Conservation (phyloP, 2,329 filamentous ascomycete genomes). For the Fusarium lyarnte region DNA sequence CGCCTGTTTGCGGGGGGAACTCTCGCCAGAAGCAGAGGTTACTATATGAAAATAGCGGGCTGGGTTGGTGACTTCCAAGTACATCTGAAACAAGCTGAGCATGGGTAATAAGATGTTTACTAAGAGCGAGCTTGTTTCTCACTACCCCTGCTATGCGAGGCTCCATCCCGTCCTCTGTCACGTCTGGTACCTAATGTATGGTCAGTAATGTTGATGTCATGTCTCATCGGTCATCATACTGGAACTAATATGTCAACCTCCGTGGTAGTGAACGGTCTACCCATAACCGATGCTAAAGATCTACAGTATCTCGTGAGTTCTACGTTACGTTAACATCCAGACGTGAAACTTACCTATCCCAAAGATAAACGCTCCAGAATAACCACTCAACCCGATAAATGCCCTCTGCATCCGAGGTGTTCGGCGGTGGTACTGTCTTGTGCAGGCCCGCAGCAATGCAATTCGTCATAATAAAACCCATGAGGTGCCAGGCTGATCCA, state of each 20-base stretch:
- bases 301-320: neutral
- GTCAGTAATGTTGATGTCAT: neutral
- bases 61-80: fast-evolving
- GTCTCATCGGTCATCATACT: neutral
- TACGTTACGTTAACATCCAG: too few relatives aligned
- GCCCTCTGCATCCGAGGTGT: neutral
- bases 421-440: neutral
- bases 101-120: conserved; percentile 2
- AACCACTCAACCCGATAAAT: conserved; percentile 6
- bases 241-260: conserved; percentile 7
- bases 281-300: neutral
- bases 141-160: neutral
- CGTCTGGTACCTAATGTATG: neutral
- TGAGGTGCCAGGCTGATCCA: conserved; percentile 13
- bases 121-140: neutral
- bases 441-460: conserved; percentile 12
- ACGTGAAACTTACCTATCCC: neutral
- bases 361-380: conserved; percentile 21
- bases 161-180: neutral
- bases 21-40: conserved; percentile 25
- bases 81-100: conserved; percentile 12
- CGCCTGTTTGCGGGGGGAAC: neutral
- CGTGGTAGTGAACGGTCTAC: neutral
- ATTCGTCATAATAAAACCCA: conserved; percentile 17
- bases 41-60: neutral